phyloP scores from a whole-genome alignment of 495 filamentous ascomycete species.

The Talaromyces adpressus region DNA sequence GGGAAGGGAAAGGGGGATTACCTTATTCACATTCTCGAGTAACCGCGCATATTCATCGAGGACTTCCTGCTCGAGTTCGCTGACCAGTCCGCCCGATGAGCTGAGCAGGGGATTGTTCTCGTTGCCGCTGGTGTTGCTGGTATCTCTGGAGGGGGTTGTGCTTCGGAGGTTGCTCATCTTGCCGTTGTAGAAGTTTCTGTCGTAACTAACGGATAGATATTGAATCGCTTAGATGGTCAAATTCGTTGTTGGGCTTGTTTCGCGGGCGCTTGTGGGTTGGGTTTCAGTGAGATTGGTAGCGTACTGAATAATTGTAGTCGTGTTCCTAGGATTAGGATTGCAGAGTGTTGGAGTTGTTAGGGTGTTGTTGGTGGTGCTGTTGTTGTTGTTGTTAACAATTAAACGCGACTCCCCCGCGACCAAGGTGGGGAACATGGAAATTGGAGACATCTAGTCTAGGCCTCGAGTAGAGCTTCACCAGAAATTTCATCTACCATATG shows the following conservation, averaged over 20 bases:
- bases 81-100: slow-evolving; percentile 32
- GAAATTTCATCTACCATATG: too few relatives aligned
- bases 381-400: neutral
- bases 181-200: neutral
- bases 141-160: slow-evolving; percentile 2
- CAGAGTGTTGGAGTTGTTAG: neutral
- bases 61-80: slow-evolving; percentile 86
- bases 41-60: slow-evolving; percentile 87
- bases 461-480: neutral
- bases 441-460: neutral
- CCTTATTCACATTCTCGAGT: slow-evolving; percentile 86
- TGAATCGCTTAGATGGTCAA: neutral
- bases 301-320: neutral
- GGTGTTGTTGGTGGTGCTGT: neutral
- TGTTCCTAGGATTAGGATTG: neutral
- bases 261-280: neutral
- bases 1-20: slow-evolving; percentile 21
- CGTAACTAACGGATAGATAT: too few relatives aligned
- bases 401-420: neutral
- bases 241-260: neutral
- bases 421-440: neutral
- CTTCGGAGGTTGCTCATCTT: neutral
- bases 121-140: slow-evolving; percentile 5
- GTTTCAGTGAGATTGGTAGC: neutral
- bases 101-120: slow-evolving; percentile 34